A percentile compares a stretch with the other conserved stretches of the same genome.
These are phyloP conservation scores for Venturia aucupariae DNA, from an alignment of 2,329 filamentous ascomycete species.

Conservation along the genomic window DNA sequence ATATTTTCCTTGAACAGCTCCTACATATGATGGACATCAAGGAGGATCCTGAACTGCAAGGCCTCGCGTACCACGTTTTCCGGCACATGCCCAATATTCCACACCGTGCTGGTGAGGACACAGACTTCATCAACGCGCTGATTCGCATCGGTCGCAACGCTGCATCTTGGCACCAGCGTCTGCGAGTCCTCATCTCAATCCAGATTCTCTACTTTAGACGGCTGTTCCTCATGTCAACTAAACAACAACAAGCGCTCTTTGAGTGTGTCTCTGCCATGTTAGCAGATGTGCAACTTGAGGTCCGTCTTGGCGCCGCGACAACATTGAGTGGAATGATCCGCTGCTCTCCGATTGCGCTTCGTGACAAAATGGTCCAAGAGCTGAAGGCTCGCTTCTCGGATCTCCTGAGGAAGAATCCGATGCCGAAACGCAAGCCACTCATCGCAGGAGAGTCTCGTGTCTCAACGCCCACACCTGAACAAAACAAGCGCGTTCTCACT, in stretches of 20 bases:
- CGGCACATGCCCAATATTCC: slow-evolving; percentile 93
- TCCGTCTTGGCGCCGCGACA: slow-evolving; percentile 82
- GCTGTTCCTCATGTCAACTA: slow-evolving; percentile 70
- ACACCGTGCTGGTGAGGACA: slow-evolving; percentile 77
- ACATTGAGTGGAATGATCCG: slow-evolving; percentile 97
- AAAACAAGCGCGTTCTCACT: slow-evolving; percentile 67
- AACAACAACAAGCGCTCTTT: slow-evolving; percentile 73
- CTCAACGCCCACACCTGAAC: slow-evolving; percentile 57
- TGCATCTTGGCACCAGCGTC: slow-evolving; percentile 86
- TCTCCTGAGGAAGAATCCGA: slow-evolving; percentile 71
- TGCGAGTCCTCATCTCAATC: slow-evolving; percentile 94
- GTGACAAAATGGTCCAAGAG: slow-evolving; percentile 64
- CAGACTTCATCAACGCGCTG: slow-evolving; percentile 72
- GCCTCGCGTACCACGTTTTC: slow-evolving; percentile 92
- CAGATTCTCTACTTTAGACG: slow-evolving; percentile 97
- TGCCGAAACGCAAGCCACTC: slow-evolving; percentile 60
- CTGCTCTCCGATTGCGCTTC: slow-evolving; percentile 75
- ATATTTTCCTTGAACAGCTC: slow-evolving; percentile 81
- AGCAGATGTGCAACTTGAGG: slow-evolving; percentile 82
- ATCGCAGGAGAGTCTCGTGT: slow-evolving; percentile 7
- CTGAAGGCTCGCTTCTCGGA: slow-evolving; percentile 73
- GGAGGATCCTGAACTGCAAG: slow-evolving; percentile 91
- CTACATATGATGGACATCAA: slow-evolving; percentile 99
- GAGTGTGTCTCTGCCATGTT: slow-evolving; percentile 95
- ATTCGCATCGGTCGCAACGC: slow-evolving; percentile 81